Evolutionary conservation across 2,329 filamentous ascomycete species (phyloP).

Genomic region (Diatrype stigma): DNA sequence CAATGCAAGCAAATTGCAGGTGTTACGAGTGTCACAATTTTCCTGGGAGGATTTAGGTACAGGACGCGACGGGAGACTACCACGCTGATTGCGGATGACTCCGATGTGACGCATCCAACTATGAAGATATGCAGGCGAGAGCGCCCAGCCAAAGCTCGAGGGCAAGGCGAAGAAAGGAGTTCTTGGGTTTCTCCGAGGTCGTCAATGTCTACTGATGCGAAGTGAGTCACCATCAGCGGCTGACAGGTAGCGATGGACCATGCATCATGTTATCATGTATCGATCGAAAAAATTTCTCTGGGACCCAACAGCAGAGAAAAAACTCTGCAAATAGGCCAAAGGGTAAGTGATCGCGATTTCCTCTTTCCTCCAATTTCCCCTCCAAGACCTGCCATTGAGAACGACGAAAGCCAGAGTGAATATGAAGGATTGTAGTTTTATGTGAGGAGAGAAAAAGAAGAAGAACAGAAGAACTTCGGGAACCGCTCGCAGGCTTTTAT

Average conservation of each 20-base stretch:
- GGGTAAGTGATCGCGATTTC: conserved; percentile 56
- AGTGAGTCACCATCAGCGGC: background rate
- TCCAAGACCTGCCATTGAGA: conserved; percentile 56
- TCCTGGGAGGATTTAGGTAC: too few species aligned
- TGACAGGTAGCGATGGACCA: background rate
- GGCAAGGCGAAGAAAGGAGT: too few species aligned
- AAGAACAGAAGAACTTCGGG: conserved; percentile 9
- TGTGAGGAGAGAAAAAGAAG: conserved; percentile 35
- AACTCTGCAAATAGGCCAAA: conserved; percentile 38
- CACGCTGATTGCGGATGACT: too few species aligned
- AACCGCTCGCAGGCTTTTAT: conserved; percentile 8
- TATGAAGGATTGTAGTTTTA: conserved; percentile 50
- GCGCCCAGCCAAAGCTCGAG: too few species aligned
- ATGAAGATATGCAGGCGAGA: too few species aligned
- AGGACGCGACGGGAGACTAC: too few species aligned
- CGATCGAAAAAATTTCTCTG: conserved; percentile 34
- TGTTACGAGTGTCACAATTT: too few species aligned
- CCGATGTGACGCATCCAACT: too few species aligned
- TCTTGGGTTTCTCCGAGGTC: too few species aligned
- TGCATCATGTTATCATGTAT: conserved; percentile 26
- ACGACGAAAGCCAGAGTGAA: conserved; percentile 61
- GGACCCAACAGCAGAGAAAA: conserved; percentile 25
- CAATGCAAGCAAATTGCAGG: too few species aligned
- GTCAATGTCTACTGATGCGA: too few species aligned
- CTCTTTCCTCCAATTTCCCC: conserved; percentile 67